Base-by-base conservation (phyloP, 768 basidiomycete species). In the Boletus edulis region DNA sequence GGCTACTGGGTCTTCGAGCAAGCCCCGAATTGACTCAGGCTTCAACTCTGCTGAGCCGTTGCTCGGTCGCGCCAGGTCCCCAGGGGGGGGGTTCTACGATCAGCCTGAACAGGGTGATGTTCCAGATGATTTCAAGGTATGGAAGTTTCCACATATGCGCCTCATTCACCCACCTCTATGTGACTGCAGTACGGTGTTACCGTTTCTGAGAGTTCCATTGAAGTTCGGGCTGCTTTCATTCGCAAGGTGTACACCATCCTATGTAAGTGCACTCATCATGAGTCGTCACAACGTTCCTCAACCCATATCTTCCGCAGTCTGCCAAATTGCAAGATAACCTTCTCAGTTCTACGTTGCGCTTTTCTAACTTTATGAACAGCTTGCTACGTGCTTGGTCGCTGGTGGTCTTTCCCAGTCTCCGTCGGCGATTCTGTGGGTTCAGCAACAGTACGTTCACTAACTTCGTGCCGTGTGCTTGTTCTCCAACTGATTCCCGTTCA, bases 41-140 rank as follows among this genome's bases (percentile, higher is more conserved):
- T 72, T 77, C n/a, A 75, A 74, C 6, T 64, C 68, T 8, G 64
- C 67, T 2, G 79, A 87, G 56, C 89, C 87, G 1, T 73, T 92
- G 37, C 76, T 89, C 24, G 78, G 76, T 40, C 63, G 66, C 24
- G 76, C 81, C 51, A 76, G 78, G 55, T 74, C 71, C 40, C 68
- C 75, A 17, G 70, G 70, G 17, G 77, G 78, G 29, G 85, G 74
- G n/a, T 78, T 85, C 60, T 89, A 81, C 60, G 82, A 94, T 72
- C 90, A 94, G 61, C 86, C 91, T 6, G 77, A 73, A 27, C 75
- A 74, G 34, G 90, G 81, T 45, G 92, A 94, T 60, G 65, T 94
- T 45, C 92, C 91, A 0, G 94, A 96, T 64, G 95, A 97, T 71
- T 97, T 97, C 83, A 93, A 95, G 82, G 91, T 91, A 56, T 22